Conservation (phyloP, 495 filamentous ascomycete genomes). For the Sporormia fimetaria region DNA sequence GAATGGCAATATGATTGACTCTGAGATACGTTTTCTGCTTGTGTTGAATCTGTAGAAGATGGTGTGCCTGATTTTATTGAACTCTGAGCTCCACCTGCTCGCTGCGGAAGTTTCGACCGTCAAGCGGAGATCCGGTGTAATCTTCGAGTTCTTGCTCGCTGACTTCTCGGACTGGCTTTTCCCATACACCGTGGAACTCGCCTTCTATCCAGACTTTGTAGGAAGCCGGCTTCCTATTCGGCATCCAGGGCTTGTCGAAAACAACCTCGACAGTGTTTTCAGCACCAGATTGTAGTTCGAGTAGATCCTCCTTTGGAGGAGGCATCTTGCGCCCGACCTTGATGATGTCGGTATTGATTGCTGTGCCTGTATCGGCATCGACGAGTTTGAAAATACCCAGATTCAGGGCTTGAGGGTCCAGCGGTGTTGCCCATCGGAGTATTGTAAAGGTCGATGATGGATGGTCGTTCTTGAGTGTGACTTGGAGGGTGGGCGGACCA, state of each 20-base stretch:
- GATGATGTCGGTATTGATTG: constrained; percentile 5
- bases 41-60: neutral
- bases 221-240: constrained; percentile 2
- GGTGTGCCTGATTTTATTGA: too few species aligned
- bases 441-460: constrained; percentile 16
- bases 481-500: constrained; percentile 9
- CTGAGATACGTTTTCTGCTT: neutral
- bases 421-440: constrained; percentile 21
- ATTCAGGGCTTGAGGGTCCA: constrained; percentile 16
- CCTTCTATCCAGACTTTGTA: constrained; percentile 17
- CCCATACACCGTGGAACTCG: constrained; percentile 15
- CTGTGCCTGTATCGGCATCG: constrained; percentile 10
- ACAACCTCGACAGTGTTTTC: constrained; percentile 16
- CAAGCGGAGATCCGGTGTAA: neutral
- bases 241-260: constrained; percentile 21
- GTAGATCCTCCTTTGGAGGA: constrained; percentile 11
- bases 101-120: constrained; percentile 4
- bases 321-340: constrained; percentile 21
- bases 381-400: constrained; percentile 14
- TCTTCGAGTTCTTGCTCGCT: constrained; percentile 11
- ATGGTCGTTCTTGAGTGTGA: constrained; percentile 18
- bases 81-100: constrained; percentile 10
- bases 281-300: constrained; percentile 11
- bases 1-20: too few species aligned
- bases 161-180: constrained; percentile 11